Evolutionary conservation across 2,329 filamentous ascomycete genomes (phyloP).

Genomic region (Tothia fuscella): DNA sequence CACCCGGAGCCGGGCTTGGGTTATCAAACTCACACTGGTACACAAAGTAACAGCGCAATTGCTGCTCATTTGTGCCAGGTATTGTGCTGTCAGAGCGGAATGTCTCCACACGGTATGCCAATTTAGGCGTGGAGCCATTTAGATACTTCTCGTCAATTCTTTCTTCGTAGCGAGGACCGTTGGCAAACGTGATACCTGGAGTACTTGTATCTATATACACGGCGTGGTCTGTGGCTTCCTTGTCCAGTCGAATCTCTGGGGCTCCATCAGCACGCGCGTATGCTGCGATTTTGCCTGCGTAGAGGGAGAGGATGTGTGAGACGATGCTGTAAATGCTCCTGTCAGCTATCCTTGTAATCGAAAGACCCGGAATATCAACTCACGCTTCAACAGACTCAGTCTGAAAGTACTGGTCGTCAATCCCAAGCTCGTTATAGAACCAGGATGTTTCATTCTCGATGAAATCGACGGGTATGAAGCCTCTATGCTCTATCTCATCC

Average conservation of each 20-base stretch:
- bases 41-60: slow-evolving; percentile 94
- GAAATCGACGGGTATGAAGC: slow-evolving; percentile 75
- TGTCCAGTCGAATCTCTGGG: slow-evolving; percentile 87
- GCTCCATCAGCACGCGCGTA: slow-evolving; percentile 79
- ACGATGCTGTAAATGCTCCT: slow-evolving; percentile 51
- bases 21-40: slow-evolving; percentile 90
- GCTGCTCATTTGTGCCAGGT: slow-evolving; percentile 62
- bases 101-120: slow-evolving; percentile 87
- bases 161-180: slow-evolving; percentile 85
- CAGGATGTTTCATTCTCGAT: slow-evolving; percentile 79
- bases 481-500: slow-evolving; percentile 63
- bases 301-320: slow-evolving; percentile 89
- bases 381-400: slow-evolving; percentile 75
- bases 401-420: slow-evolving; percentile 97
- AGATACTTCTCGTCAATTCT: slow-evolving; percentile 86
- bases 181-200: slow-evolving; percentile 63
- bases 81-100: slow-evolving; percentile 76
- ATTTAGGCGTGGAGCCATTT: slow-evolving; percentile 57
- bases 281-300: slow-evolving; percentile 91
- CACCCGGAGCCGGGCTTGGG: slow-evolving; percentile 56
- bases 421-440: slow-evolving; percentile 97
- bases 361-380: slow-evolving; percentile 19
- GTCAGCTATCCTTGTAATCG: slow-evolving; percentile 12
- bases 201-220: slow-evolving; percentile 98
- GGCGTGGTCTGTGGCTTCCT: slow-evolving; percentile 87